Conservation (phyloP, 2,329 filamentous ascomycete species). For the Arachnomyces sp. region DNA sequence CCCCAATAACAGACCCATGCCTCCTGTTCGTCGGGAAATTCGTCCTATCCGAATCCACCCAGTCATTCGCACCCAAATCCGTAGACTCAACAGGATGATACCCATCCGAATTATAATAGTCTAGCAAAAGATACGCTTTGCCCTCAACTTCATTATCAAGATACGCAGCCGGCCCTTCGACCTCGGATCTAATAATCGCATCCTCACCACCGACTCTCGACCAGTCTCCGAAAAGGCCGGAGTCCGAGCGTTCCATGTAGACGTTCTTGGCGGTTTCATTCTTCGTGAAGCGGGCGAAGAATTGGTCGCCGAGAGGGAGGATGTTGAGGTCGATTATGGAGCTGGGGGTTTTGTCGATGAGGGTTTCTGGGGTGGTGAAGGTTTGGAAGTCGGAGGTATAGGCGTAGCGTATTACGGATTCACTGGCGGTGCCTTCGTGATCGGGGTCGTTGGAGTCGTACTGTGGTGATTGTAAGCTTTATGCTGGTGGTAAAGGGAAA, state of each 20-base stretch:
- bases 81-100: slow-evolving; percentile 45
- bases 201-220: slow-evolving; percentile 39
- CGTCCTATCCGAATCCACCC: slow-evolving; percentile 37
- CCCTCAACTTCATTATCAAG: slow-evolving; percentile 35
- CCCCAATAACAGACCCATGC: slow-evolving; percentile 46
- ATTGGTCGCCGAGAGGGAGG: slow-evolving; percentile 30
- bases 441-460: slow-evolving; percentile 42
- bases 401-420: slow-evolving; percentile 45
- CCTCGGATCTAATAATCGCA: slow-evolving; percentile 25
- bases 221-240: slow-evolving; percentile 47
- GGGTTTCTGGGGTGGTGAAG: slow-evolving; percentile 45
- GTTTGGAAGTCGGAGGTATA: slow-evolving; percentile 50
- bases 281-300: slow-evolving; percentile 50
- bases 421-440: slow-evolving; percentile 42
- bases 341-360: slow-evolving; percentile 42
- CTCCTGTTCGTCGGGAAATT: slow-evolving; percentile 43
- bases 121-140: slow-evolving; percentile 43
- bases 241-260: slow-evolving; percentile 43
- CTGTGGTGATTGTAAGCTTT: slow-evolving; percentile 5
- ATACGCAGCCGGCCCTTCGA: slow-evolving; percentile 42
- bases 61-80: slow-evolving; percentile 39
- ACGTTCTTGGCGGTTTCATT: slow-evolving; percentile 48
- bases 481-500: too few species aligned
- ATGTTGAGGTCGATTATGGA: slow-evolving; percentile 53
- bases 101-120: slow-evolving; percentile 42